Evolutionary conservation across 1,139 yeast species (phyloP).

Genomic region (Kodamaea arcana): DNA sequence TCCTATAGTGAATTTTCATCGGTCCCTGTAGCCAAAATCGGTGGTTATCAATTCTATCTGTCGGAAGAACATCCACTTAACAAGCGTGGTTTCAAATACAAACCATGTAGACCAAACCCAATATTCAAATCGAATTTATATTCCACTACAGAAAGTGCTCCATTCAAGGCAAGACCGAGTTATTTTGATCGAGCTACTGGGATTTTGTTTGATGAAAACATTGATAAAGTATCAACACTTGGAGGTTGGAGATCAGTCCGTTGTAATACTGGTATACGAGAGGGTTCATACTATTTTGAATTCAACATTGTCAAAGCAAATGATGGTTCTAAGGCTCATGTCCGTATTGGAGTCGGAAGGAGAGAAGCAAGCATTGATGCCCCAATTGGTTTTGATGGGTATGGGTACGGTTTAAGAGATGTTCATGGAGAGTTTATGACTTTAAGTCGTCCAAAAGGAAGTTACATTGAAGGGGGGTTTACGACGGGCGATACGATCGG

Average conservation of each 20-base stretch:
- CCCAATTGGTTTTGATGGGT: slow-evolving; percentile 94
- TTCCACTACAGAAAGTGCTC: slow-evolving; percentile 71
- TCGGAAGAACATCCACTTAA: slow-evolving; percentile 79
- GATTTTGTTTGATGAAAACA: slow-evolving; percentile 42
- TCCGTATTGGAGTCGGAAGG: slow-evolving; percentile 77
- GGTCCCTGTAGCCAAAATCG: slow-evolving; percentile 8
- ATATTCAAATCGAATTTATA: slow-evolving; percentile 57
- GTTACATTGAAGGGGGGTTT: slow-evolving; percentile 45
- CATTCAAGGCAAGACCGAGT: slow-evolving; percentile 58
- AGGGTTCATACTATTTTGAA: slow-evolving; percentile 83
- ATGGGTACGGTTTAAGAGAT: slow-evolving; percentile 89
- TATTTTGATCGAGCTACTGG: slow-evolving; percentile 72
- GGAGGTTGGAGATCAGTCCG: slow-evolving; percentile 83
- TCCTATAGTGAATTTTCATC: slow-evolving; percentile 3
- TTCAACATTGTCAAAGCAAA: slow-evolving; percentile 51
- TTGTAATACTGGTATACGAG: slow-evolving; percentile 69
- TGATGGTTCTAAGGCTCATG: slow-evolving; percentile 47
- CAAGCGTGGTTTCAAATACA: slow-evolving; percentile 76
- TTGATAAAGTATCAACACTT: slow-evolving; percentile 46
- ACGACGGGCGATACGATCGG: slow-evolving; percentile 81
- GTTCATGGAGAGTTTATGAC: slow-evolving; percentile 76
- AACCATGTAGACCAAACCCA: slow-evolving; percentile 74
- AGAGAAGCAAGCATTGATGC: slow-evolving; percentile 89
- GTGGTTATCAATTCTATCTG: slow-evolving; percentile 33
- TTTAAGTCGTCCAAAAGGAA: slow-evolving; percentile 59